A percentile compares a stretch with the other conserved stretches of the same genome.
Evolutionary conservation across 179 eudicot species (phyloP).

Genomic region (Drosera spatulata): DNA sequence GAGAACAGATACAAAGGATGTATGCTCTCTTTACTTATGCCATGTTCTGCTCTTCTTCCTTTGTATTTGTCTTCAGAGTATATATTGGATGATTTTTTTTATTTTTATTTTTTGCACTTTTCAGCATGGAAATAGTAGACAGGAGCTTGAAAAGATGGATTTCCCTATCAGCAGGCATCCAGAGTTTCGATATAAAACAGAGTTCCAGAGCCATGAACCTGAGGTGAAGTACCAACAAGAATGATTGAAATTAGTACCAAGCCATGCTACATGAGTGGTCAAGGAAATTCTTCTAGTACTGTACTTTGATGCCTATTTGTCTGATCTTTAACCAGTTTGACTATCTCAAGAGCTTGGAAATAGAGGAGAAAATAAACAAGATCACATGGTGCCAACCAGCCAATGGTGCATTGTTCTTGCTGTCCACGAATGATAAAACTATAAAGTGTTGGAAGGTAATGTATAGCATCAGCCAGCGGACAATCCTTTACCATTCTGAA

Average conservation of each 20-base stretch:
- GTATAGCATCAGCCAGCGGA: too few species aligned
- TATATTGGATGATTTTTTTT: not conserved
- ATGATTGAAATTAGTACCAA: not conserved
- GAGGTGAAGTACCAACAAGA: constrained; percentile 35
- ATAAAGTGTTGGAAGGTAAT: constrained; percentile 70
- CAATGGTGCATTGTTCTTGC: constrained; percentile 54
- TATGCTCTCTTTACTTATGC: constrained; percentile 9
- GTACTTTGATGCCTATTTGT: constrained; percentile 6
- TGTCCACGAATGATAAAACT: constrained; percentile 70
- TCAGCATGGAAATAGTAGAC: constrained; percentile 57
- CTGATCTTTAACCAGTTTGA: constrained; percentile 39
- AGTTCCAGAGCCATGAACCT: constrained; percentile 88
- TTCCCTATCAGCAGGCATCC: constrained; percentile 55
- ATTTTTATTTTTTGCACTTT: not conserved
- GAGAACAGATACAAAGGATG: constrained; percentile 40
- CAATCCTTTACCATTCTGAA: too few species aligned
- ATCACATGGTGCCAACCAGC: constrained; percentile 72
- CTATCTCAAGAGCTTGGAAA: constrained; percentile 74
- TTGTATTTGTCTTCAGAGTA: not conserved
- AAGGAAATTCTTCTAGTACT: not conserved
- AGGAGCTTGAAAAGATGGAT: constrained; percentile 64
- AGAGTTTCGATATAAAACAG: constrained; percentile 83
- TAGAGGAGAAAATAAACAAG: constrained; percentile 78
- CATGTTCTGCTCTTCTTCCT: not conserved
- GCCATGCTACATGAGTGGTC: not conserved